Base-by-base conservation (phyloP, 2,329 filamentous ascomycete genomes). In the Aspergillus tamarii region DNA sequence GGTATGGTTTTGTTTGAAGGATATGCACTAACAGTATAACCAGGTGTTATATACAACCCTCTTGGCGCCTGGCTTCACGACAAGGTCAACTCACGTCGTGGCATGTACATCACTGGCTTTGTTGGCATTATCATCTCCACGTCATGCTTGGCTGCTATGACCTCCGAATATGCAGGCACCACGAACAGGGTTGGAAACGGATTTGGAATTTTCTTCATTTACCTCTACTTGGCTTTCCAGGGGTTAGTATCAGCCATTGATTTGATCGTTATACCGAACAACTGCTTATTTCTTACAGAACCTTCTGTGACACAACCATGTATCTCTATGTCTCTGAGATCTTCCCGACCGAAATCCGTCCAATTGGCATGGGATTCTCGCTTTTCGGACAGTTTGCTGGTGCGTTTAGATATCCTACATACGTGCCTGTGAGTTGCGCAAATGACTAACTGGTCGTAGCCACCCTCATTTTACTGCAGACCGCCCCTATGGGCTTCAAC, bases 351-450 rank as follows among this genome's bases (percentile, higher is more conserved):
- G 81, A 84, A 59, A 83, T 85, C 32, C 78, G 84, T 2, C 78
- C 83, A 0, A 85, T 84, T 36, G 83, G 83, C 10, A 84, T 84
- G 76, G 83, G 81, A 0, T 83, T 84, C 70, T 83, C 81, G 0
- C 65, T 85, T 1, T 84, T 85, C 59, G 83, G 83, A 4, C 82
- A 84, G 63, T 84, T 83, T 64, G 78, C 81, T 2, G 70, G 75
- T 75, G 60, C 65, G 72, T 67, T 34, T 3, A 14, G 23, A 26
- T 9, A n/a, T 16, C 8, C 16, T 16, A 12, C 52, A 55, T 4
- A 21, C 3, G 36, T 7, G 23, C 5, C 12, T 32, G 23, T 21
- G 30, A 1, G 8, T 0, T 50, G 19, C 1, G 10, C 36, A 21
- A 28, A 12, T 36, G 11, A 54, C 66, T 66, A 41, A 70, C 39